Evolutionary conservation across 768 basidiomycete species (phyloP).

Genomic region (Termitomyces bulborhizus): DNA sequence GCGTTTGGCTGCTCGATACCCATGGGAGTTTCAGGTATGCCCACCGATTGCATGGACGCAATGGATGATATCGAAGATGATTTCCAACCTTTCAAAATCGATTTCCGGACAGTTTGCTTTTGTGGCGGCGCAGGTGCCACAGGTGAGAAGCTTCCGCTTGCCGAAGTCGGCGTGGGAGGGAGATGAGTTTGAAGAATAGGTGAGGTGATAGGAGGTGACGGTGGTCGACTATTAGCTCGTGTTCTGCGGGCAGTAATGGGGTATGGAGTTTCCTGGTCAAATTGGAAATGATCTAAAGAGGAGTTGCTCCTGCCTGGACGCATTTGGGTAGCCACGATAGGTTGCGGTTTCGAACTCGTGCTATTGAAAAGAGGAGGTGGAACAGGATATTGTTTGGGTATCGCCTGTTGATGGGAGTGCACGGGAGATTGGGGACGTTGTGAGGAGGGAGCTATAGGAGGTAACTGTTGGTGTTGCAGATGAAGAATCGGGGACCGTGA

Average conservation of each 20-base stretch:
- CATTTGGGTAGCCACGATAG: conserved; percentile 38
- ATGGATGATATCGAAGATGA: conserved; percentile 37
- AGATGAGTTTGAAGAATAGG: conserved; percentile 12
- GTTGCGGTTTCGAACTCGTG: conserved; percentile 18
- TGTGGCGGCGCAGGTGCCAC: conserved; percentile 24
- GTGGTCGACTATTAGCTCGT: conserved; percentile 16
- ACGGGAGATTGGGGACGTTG: neutral
- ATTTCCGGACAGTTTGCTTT: conserved; percentile 49
- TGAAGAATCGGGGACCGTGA: conserved; percentile 2
- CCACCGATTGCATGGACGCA: conserved; percentile 1
- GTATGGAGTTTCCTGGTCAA: conserved; percentile 73
- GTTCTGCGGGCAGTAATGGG: conserved; percentile 36
- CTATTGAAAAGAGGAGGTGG: conserved; percentile 12
- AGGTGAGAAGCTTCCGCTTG: conserved; percentile 5
- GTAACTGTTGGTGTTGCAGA: neutral
- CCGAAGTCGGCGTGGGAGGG: conserved; percentile 12
- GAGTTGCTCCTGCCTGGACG: conserved; percentile 25
- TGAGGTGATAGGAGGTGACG: conserved; percentile 26
- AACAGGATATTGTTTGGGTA: conserved; percentile 10
- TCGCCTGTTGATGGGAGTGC: conserved; percentile 1
- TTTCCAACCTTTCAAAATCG: conserved; percentile 66
- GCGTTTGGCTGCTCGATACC: conserved; percentile 31
- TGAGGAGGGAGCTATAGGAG: neutral
- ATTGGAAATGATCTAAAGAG: conserved; percentile 45
- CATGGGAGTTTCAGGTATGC: conserved; percentile 24